phyloP scores from a whole-genome alignment of 768 basidiomycete genomes.

The Holtermanniella nyarrowii region DNA sequence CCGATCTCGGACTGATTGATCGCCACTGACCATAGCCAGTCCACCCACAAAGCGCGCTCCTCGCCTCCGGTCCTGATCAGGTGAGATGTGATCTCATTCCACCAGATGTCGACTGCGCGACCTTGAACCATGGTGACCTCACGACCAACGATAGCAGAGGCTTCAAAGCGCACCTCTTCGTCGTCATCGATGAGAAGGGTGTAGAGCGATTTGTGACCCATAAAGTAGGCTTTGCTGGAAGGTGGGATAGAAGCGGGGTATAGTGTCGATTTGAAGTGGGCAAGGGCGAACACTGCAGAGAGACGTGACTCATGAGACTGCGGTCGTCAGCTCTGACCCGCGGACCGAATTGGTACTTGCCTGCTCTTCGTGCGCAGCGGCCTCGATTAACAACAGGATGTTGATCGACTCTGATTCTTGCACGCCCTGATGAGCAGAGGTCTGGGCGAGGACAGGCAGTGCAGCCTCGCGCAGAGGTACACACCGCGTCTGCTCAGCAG shows the following conservation, averaged over 20 bases:
- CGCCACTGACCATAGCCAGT: slow-evolving; percentile 5
- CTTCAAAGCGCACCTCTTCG: slow-evolving; percentile 25
- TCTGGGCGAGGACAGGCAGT: slow-evolving; percentile 17
- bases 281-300: slow-evolving; percentile 13
- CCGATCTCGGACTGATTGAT: slow-evolving; percentile 2
- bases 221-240: not conserved
- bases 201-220: slow-evolving; percentile 14
- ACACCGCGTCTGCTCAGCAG: slow-evolving; percentile 1
- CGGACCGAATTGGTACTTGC: slow-evolving; percentile 5
- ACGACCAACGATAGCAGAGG: slow-evolving; percentile 13
- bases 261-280: slow-evolving; percentile 2
- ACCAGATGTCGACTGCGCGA: slow-evolving; percentile 18
- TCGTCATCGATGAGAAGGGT: slow-evolving; percentile 34
- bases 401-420: not conserved
- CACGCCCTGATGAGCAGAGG: no score
- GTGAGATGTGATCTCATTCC: slow-evolving; percentile 16
- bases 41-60: slow-evolving; percentile 4
- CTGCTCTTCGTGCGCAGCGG: slow-evolving; percentile 9
- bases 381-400: not conserved
- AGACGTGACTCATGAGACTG: slow-evolving; percentile 25
- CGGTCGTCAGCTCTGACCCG: not conserved
- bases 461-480: slow-evolving; percentile 25
- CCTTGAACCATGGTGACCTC: slow-evolving; percentile 14
- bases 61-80: slow-evolving; percentile 1
- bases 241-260: slow-evolving; percentile 1